Evolutionary conservation across 805 yeast species (phyloP).

Genomic region (Phaffomyces opuntiae): DNA sequence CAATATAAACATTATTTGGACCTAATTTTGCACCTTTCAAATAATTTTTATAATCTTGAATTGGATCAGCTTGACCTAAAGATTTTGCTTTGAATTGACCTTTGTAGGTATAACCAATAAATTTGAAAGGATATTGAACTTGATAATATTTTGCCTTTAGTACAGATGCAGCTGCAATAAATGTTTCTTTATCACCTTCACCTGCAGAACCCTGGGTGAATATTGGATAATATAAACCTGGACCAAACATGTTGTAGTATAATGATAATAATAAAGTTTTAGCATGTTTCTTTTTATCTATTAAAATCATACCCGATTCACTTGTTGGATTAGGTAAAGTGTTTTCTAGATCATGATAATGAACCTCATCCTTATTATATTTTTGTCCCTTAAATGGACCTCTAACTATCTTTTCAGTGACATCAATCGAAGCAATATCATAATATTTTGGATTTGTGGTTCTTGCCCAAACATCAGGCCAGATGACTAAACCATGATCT

Average conservation of each 20-base stretch:
- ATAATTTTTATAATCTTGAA: slow-evolving; percentile 22
- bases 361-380: slow-evolving; percentile 23
- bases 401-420: slow-evolving; percentile 28
- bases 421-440: slow-evolving; percentile 40
- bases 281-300: slow-evolving; percentile 47
- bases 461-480: slow-evolving; percentile 73
- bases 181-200: slow-evolving; percentile 70
- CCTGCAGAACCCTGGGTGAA: slow-evolving; percentile 66
- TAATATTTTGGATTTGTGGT: slow-evolving; percentile 56
- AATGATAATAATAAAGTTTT: slow-evolving; percentile 46
- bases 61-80: slow-evolving; percentile 36
- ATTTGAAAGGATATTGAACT: slow-evolving; percentile 27
- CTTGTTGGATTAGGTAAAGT: slow-evolving; percentile 55
- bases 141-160: slow-evolving; percentile 41
- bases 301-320: slow-evolving; percentile 58
- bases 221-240: slow-evolving; percentile 51
- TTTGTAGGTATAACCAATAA: slow-evolving; percentile 29
- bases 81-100: slow-evolving; percentile 30
- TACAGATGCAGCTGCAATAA: slow-evolving; percentile 54
- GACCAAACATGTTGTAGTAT: slow-evolving; percentile 57
- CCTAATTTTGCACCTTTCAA: slow-evolving; percentile 13
- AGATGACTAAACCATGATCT: slow-evolving; percentile 40
- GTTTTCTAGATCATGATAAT: slow-evolving; percentile 49
- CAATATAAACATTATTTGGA: slow-evolving; percentile 11
- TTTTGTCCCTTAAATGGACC: slow-evolving; percentile 26